phyloP scores from a whole-genome alignment of 495 filamentous ascomycete genomes.

The Penicillium pulvis region DNA sequence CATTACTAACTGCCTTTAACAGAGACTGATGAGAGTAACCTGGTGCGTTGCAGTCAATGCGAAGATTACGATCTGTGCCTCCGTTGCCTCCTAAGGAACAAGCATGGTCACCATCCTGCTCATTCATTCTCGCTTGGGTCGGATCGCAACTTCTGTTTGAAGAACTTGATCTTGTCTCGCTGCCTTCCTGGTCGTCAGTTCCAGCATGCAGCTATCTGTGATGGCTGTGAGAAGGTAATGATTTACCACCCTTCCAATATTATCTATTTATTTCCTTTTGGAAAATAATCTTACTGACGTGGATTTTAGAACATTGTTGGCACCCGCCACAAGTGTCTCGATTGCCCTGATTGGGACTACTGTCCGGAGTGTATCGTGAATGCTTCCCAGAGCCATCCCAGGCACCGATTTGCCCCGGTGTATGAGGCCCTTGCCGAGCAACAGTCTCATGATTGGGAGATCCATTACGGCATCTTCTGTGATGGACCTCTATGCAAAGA shows the following conservation, averaged over 20 bases:
- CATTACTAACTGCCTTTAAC: neutral
- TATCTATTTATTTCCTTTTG: neutral
- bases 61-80: conserved; percentile 93
- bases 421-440: conserved; percentile 73
- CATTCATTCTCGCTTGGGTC: conserved; percentile 66
- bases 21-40: conserved; percentile 74
- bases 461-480: conserved; percentile 87
- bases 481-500: conserved; percentile 87
- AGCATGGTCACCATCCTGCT: conserved; percentile 91
- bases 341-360: conserved; percentile 97
- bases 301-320: conserved; percentile 68
- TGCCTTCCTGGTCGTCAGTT: conserved; percentile 80
- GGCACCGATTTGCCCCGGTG: conserved; percentile 88
- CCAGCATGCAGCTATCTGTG: conserved; percentile 86
- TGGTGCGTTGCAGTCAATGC: conserved; percentile 83
- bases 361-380: conserved; percentile 75
- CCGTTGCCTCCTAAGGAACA: conserved; percentile 69
- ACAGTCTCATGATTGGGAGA: conserved; percentile 41
- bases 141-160: conserved; percentile 41
- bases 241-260: neutral
- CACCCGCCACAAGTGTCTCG: conserved; percentile 94
- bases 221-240: conserved; percentile 83
- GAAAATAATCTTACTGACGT: conserved; percentile 26
- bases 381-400: conserved; percentile 68
- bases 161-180: conserved; percentile 54